Base-by-base conservation (phyloP, 2,329 filamentous ascomycete genomes). In the Calonectria multiphialidica region DNA sequence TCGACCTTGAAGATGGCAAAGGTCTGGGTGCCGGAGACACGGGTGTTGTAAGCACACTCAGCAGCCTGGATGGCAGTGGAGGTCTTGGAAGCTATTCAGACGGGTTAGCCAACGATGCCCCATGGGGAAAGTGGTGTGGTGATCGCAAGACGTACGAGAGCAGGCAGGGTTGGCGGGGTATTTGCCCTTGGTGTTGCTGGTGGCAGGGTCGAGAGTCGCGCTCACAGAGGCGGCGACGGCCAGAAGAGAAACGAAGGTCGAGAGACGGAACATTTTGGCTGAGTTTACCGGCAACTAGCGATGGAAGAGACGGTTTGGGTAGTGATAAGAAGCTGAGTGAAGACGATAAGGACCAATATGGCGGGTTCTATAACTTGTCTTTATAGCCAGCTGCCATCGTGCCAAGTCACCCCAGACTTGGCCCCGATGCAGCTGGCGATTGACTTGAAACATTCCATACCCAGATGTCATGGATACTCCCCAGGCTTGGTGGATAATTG, bases 11-110 rank as follows among this genome's bases (percentile, higher is more conserved):
- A 79, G 49, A 79, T 63, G 9, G 77, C 77, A 62, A 79, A 79
- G 18, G 77, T 79, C 71, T 79, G 77, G 15, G 72, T 68, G 50
- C 76, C 77, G 1, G 74, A 74, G 28, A 79, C 77, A 5, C 77
- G 77, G 9, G 77, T 79, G 71, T 79, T 79, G 66, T 78, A 74
- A 7, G 77, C 74, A 16, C 77, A 79, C 47, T 79, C 77, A 59
- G 77, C 77, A 1, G 77, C 77, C 68, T 79, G 77, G 23, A 79
- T 79, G 7, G 76, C 77, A 3, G 72, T 74, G 13, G 77, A 78
- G 53, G 64, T 70, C 55, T 79, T 79, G 42, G 77, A 66, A 28
- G 77, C 77, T 78, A 25, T 28, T 6, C 9, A 13, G 10, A 2
- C 3, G 0, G 30, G 42, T 57, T 5, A n/a, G 33, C 6, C 9